These are phyloP conservation scores for Cryptosporidium ryanae DNA, from an alignment of 169 alveolate genomes.

Conservation along the genomic window DNA sequence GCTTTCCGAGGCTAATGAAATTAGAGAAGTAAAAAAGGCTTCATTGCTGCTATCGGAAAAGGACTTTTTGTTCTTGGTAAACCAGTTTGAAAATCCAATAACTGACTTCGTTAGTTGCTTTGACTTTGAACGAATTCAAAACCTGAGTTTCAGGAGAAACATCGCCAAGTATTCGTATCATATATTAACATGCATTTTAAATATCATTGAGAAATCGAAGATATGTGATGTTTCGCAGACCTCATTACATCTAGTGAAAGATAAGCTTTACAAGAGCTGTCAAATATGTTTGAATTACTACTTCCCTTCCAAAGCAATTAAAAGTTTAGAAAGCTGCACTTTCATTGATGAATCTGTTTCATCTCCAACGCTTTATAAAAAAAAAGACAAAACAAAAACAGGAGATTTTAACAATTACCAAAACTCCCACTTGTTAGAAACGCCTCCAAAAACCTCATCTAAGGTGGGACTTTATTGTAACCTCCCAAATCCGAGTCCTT, in stretches of 20 bases:
- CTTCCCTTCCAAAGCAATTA: slow-evolving; percentile 60
- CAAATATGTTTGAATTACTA: slow-evolving; percentile 63
- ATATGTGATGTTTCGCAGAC: background rate
- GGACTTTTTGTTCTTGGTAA: slow-evolving; percentile 4
- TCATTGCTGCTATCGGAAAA: background rate
- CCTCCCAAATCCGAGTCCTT: slow-evolving; percentile 66
- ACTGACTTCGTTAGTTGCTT: slow-evolving; percentile 32
- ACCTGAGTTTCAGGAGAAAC: slow-evolving; percentile 22
- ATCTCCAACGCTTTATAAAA: too few species aligned
- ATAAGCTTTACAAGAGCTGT: slow-evolving; percentile 28
- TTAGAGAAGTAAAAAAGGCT: slow-evolving; percentile 31
- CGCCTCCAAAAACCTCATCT: slow-evolving; percentile 31
- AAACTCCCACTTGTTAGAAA: background rate
- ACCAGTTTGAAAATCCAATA: slow-evolving; percentile 18
- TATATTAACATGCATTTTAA: slow-evolving; percentile 36
- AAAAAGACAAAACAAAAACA: too few species aligned
- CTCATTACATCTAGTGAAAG: background rate
- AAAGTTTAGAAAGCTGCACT: background rate
- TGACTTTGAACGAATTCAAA: slow-evolving; percentile 32
- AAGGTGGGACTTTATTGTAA: background rate
- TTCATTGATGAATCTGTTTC: too few species aligned
- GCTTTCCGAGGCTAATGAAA: slow-evolving; percentile 26
- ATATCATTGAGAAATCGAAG: slow-evolving; percentile 24
- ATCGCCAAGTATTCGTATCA: slow-evolving; percentile 66
- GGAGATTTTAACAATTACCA: too few species aligned